Conservation (phyloP, 768 basidiomycete species). For the Phlebiopsis flavidoalba region DNA sequence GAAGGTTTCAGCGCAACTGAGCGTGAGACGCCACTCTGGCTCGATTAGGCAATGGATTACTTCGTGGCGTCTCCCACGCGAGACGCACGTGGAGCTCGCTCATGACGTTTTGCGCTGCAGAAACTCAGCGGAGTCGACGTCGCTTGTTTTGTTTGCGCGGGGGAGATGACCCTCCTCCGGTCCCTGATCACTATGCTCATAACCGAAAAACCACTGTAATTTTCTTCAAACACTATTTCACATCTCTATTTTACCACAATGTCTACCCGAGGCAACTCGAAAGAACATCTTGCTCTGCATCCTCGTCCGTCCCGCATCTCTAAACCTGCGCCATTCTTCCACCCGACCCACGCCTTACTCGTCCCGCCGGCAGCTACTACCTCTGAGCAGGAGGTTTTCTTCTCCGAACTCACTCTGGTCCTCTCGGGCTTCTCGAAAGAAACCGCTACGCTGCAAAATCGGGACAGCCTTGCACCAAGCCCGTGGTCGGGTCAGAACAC, state of each 20-base stretch:
- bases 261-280: not conserved
- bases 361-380: not conserved
- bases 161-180: no score
- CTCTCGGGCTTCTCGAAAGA: conserved; percentile 29
- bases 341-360: not conserved
- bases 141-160: no score
- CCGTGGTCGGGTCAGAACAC: not conserved
- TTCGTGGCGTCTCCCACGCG: no score
- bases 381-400: not conserved
- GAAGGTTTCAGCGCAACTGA: no score
- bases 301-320: not conserved
- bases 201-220: no score
- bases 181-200: no score
- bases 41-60: no score
- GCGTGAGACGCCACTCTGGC: no score
- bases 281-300: conserved; percentile 2
- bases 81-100: no score
- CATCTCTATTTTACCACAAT: not conserved
- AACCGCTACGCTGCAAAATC: conserved; percentile 14
- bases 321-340: conserved; percentile 11
- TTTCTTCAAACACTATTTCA: not conserved
- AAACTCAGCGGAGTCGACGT: no score
- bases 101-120: no score
- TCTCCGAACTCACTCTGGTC: conserved; percentile 33
- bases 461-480: conserved; percentile 5